A percentile compares a stretch with the other conserved stretches of the same genome.
phyloP scores from a whole-genome alignment of 768 basidiomycete species.

The Termitomyces bulborhizus region DNA sequence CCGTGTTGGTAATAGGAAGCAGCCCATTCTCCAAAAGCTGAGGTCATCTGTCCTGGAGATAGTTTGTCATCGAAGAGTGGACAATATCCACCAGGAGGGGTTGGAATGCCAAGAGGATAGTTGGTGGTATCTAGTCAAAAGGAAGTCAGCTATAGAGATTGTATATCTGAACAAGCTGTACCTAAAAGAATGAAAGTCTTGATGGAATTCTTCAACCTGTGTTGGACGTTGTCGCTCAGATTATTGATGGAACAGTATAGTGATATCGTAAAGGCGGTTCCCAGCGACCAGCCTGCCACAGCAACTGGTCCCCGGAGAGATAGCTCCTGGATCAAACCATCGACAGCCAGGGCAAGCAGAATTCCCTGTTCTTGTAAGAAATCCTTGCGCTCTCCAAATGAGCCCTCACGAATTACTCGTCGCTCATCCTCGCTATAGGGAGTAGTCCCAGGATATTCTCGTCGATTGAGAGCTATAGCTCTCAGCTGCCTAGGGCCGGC shows the following conservation, averaged over 20 bases:
- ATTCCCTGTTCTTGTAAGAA: too few species aligned
- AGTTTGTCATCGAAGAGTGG: too few species aligned
- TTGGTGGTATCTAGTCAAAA: not conserved
- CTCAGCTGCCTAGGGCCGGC: not conserved
- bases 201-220: slow-evolving; percentile 15
- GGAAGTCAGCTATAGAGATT: too few species aligned
- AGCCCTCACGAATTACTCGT: not conserved
- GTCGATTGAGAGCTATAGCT: not conserved
- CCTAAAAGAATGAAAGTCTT: slow-evolving; percentile 16
- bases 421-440: not conserved
- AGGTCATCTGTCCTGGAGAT: too few species aligned
- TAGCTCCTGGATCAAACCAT: slow-evolving; percentile 33
- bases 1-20: too few species aligned
- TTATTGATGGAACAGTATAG: slow-evolving; percentile 14
- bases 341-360: slow-evolving; percentile 20
- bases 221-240: slow-evolving; percentile 9
- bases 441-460: not conserved
- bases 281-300: slow-evolving; percentile 25
- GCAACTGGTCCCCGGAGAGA: slow-evolving; percentile 24
- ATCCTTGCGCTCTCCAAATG: not conserved
- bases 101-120: too few species aligned
- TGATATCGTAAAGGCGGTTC: slow-evolving; percentile 16
- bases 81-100: too few species aligned
- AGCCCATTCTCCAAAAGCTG: too few species aligned
- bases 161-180: not conserved